These are phyloP conservation scores for Emydomyces testavorans DNA, from an alignment of 2,329 filamentous ascomycete species.

Conservation along the genomic window DNA sequence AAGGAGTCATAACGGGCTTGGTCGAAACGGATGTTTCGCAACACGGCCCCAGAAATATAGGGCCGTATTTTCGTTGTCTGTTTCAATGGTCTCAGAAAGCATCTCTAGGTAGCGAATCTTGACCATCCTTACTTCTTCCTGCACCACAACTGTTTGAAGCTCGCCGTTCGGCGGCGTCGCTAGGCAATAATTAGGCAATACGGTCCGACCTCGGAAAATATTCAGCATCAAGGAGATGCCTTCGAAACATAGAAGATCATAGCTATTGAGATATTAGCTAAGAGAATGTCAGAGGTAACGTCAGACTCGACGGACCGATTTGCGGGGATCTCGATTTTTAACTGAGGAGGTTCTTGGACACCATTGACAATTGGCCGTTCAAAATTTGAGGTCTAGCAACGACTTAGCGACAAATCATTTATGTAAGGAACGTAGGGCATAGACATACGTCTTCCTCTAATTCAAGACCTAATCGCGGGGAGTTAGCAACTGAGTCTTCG, in stretches of 20 bases:
- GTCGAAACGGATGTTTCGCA: slow-evolving; percentile 85
- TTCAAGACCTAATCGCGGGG: slow-evolving; percentile 55
- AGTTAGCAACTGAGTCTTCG: slow-evolving; percentile 23
- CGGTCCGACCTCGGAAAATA: slow-evolving; percentile 70
- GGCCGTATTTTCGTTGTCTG: slow-evolving; percentile 69
- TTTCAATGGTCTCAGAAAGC: slow-evolving; percentile 14
- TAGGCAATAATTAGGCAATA: slow-evolving; percentile 68
- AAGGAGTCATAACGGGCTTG: slow-evolving; percentile 90
- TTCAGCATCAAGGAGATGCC: slow-evolving; percentile 92
- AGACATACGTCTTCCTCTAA: slow-evolving; percentile 70
- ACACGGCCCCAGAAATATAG: slow-evolving; percentile 76
- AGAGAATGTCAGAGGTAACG: not conserved
- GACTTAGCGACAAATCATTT: slow-evolving; percentile 21
- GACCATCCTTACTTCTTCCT: slow-evolving; percentile 42
- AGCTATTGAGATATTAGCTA: slow-evolving; percentile 34
- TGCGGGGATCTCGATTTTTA: slow-evolving; percentile 96
- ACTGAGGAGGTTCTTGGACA: slow-evolving; percentile 74
- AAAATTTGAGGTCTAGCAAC: slow-evolving; percentile 52
- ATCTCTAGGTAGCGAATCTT: not conserved
- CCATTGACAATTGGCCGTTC: slow-evolving; percentile 64
- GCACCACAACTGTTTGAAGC: slow-evolving; percentile 69
- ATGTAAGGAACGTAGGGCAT: not conserved
- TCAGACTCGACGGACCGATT: slow-evolving; percentile 55
- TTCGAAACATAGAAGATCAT: slow-evolving; percentile 94
- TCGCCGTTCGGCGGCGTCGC: slow-evolving; percentile 60